Evolutionary conservation across 106 monocot species (phyloP), one percentile per base, ranked within the genome.

Genomic region (Posidonia australis): DNA sequence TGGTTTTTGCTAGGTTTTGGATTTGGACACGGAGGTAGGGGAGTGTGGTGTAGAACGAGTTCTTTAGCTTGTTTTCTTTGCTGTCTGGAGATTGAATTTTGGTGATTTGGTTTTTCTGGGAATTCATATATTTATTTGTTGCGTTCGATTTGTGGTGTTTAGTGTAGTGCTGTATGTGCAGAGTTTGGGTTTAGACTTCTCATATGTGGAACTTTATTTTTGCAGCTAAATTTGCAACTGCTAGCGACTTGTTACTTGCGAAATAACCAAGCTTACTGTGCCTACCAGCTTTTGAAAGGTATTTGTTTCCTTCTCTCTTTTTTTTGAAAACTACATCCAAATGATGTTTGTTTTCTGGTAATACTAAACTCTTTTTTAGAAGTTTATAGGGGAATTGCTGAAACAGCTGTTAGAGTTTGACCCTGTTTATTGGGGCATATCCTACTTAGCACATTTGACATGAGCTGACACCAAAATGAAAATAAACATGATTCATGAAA

Each of bases 201-300:
- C 19, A 14, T 27, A 31, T 36, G 58, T 30, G 68, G 59, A 32
- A 70, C 62, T 27, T 66, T 18, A 52, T 32, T 2, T 10, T 28
- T 78, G 77, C 84, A 96, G 96, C 52, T 70, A 6, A 96, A 96
- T 74, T 77, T 80, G 74, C 96, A 96, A 74, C 64, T 96, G 30
- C 56, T 96, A 51, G 96, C 96, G 1, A 87, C 84, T 63, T 96
- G 96, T 73, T 96, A 96, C 76, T 29, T 96, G 66, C 70, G 77
- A 32, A 90, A 96, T 60, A 83, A 85, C 62, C 86, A 96, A 67
- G 84, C 90, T 43, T 87, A 96, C 60, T 83, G 79, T 43, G 90
- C 84, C 21, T 96, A 90, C 68, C 84, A 90, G 59, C 76, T 90
- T 67, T 71, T 96, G 67, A 96, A 96, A 80, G 89, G 94, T 90